A percentile compares a stretch with the other conserved stretches of the same genome.
phyloP scores from a whole-genome alignment of 2,329 filamentous ascomycete genomes.

The Trichoderma arundinaceum region DNA sequence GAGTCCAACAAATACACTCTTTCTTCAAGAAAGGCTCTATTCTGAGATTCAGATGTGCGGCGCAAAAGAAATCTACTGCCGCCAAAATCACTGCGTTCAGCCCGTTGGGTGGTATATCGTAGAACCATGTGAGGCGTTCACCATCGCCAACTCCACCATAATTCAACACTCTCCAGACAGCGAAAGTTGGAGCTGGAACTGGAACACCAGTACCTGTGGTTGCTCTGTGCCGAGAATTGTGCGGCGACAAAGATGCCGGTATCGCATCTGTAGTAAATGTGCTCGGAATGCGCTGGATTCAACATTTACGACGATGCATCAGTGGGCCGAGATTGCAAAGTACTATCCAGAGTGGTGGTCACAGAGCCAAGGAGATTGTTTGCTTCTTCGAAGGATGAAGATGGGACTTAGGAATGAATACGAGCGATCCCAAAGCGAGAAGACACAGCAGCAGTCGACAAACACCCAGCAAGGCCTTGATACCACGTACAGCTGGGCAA shows the following conservation, averaged over 20 bases:
- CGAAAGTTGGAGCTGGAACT: constrained; percentile 16
- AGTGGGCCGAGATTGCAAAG: constrained; percentile 6
- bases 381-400: constrained; percentile 26
- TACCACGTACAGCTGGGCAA: neutral
- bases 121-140: constrained; percentile 20
- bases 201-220: constrained; percentile 9
- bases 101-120: constrained; percentile 29
- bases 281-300: neutral
- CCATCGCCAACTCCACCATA: neutral
- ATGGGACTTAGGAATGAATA: neutral
- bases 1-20: neutral
- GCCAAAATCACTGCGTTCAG: constrained; percentile 11
- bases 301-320: constrained; percentile 1
- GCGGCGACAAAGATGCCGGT: constrained; percentile 18
- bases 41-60: constrained; percentile 22
- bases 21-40: neutral
- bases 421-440: neutral
- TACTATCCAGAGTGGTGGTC: neutral
- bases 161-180: neutral
- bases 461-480: neutral
- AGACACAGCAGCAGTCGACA: neutral
- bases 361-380: neutral
- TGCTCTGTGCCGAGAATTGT: constrained; percentile 21
- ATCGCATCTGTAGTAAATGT: constrained; percentile 5
- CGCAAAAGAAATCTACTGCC: constrained; percentile 29